phyloP scores from a whole-genome alignment of 1,284 basidiomycete genomes.

The Bjerkandera adusta region DNA sequence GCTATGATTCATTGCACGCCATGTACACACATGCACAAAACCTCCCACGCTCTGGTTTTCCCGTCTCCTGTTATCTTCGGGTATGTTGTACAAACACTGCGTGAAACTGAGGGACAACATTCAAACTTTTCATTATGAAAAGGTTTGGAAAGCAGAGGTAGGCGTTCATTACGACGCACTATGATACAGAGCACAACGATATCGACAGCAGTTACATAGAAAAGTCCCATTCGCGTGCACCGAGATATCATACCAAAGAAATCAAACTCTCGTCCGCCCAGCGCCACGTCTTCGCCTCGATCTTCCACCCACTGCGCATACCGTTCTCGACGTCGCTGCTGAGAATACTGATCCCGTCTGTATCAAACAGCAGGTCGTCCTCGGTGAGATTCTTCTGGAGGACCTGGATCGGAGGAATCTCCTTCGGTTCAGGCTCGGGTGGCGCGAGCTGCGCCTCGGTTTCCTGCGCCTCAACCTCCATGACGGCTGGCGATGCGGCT shows the following conservation, averaged over 20 bases:
- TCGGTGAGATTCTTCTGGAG: conserved; percentile 19
- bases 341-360: conserved; percentile 21
- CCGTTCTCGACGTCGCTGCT: conserved; percentile 14
- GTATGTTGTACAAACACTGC: conserved; percentile 7
- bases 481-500: background rate
- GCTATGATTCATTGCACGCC: conserved; percentile 18
- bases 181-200: conserved; percentile 1
- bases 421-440: background rate
- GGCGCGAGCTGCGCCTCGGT: background rate
- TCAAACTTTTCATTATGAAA: background rate
- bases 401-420: conserved; percentile 10
- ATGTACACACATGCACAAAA: conserved; percentile 18
- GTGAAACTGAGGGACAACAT: no score
- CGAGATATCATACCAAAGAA: conserved; percentile 2
- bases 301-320: conserved; percentile 16
- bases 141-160: background rate
- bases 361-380: conserved; percentile 21
- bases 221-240: background rate
- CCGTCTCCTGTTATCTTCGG: conserved; percentile 1
- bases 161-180: background rate
- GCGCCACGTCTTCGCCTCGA: conserved; percentile 17
- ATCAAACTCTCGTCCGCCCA: conserved; percentile 8
- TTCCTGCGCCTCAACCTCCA: background rate
- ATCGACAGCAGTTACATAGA: background rate
- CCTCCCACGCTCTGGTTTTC: conserved; percentile 5